These are phyloP conservation scores for Microdochium nivale DNA, from an alignment of 2,329 filamentous ascomycete genomes.

Conservation along the genomic window DNA sequence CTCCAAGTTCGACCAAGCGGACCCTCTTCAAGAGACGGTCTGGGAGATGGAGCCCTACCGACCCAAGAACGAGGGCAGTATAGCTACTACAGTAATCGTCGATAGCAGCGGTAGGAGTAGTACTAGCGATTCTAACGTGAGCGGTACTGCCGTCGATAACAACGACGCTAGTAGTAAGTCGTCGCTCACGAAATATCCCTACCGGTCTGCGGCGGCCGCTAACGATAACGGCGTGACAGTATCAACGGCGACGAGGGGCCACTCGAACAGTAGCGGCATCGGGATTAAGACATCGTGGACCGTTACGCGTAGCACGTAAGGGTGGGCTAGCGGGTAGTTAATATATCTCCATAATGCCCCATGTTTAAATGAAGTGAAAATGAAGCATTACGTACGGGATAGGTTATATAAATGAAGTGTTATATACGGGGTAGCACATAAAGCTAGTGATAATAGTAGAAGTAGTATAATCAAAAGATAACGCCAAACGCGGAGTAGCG, in stretches of 20 bases:
- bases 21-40: slow-evolving; percentile 6
- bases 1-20: slow-evolving; percentile 1
- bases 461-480: too few relatives aligned
- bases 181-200: neutral
- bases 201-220: neutral
- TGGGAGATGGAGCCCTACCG: slow-evolving; percentile 14
- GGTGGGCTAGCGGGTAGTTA: too few relatives aligned
- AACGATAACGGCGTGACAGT: neutral
- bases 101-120: neutral
- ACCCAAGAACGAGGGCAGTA: slow-evolving; percentile 1
- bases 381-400: too few relatives aligned
- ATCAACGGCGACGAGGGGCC: neutral
- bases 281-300: neutral
- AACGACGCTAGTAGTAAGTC: neutral
- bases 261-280: neutral
- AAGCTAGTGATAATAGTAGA: too few relatives aligned
- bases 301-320: neutral
- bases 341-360: too few relatives aligned
- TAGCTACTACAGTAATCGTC: neutral
- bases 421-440: too few relatives aligned
- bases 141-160: neutral
- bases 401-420: too few relatives aligned
- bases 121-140: too few relatives aligned
- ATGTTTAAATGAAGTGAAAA: too few relatives aligned
- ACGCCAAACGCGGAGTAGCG: too few relatives aligned